Evolutionary conservation across 179 eudicot genomes (phyloP).

Genomic region (Beta macrorhiza): DNA sequence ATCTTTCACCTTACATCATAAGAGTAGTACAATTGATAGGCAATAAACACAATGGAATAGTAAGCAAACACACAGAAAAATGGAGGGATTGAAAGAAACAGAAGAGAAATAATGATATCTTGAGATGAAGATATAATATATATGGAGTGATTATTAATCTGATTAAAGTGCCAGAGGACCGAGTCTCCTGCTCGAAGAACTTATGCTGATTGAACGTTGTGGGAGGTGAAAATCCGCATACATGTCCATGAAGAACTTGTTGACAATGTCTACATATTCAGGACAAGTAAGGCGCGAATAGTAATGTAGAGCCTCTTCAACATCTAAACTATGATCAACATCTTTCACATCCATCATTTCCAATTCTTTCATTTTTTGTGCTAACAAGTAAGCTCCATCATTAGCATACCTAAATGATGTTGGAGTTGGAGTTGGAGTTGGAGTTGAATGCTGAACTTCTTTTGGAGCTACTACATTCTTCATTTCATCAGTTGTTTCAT

Average conservation of each 20-base stretch:
- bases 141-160: background rate
- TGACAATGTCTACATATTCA: constrained; percentile 64
- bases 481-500: background rate
- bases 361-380: constrained; percentile 63
- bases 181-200: constrained; percentile 46
- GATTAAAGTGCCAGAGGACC: constrained; percentile 29
- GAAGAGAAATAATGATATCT: background rate
- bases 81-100: background rate
- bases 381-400: constrained; percentile 38
- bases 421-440: background rate
- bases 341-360: constrained; percentile 69
- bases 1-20: background rate
- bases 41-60: constrained; percentile 2
- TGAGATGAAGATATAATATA: background rate
- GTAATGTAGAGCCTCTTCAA: constrained; percentile 75
- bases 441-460: constrained; percentile 3
- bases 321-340: constrained; percentile 65
- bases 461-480: constrained; percentile 4
- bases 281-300: constrained; percentile 73
- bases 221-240: constrained; percentile 53
- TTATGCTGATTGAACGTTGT: constrained; percentile 36
- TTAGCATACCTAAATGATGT: constrained; percentile 19
- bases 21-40: background rate
- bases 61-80: background rate
- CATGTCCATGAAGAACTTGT: constrained; percentile 81